phyloP scores from a whole-genome alignment of 192 early-diverging fungal genomes.

The Coemansia javaensis region DNA sequence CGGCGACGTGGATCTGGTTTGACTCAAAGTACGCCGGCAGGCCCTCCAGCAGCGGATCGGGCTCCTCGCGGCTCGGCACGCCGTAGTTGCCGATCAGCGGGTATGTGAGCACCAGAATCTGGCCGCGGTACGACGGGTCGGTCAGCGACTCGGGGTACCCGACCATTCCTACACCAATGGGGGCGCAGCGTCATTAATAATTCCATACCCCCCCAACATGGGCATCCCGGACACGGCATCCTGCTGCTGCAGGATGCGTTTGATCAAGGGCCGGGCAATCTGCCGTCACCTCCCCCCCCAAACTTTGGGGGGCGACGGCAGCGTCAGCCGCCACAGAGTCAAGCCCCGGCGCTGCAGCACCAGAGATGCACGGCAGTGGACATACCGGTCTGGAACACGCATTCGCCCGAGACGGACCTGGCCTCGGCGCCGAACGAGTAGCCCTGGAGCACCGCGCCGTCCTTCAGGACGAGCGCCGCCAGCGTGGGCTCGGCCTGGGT shows the following conservation, averaged over 20 bases:
- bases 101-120: conserved; percentile 97
- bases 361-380: no score
- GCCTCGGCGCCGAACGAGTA: conserved; percentile 93
- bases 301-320: no score
- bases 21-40: conserved; percentile 96
- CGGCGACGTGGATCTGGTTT: conserved; percentile 87
- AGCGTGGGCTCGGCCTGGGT: conserved; percentile 32
- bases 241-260: no score
- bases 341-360: no score
- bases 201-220: no score
- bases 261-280: no score
- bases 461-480: conserved; percentile 76
- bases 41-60: conserved; percentile 79
- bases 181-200: background rate
- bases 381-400: conserved; percentile 97
- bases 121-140: conserved; percentile 96
- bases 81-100: conserved; percentile 98
- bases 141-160: conserved; percentile 99
- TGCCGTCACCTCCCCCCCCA: no score
- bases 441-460: conserved; percentile 82
- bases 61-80: conserved; percentile 81
- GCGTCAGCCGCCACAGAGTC: no score
- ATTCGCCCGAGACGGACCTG: conserved; percentile 85
- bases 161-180: conserved; percentile 84
- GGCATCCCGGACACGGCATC: no score